Evolutionary conservation across 2,329 filamentous ascomycete genomes (phyloP).

Genomic region (Ophiocordyceps unilateralis): DNA sequence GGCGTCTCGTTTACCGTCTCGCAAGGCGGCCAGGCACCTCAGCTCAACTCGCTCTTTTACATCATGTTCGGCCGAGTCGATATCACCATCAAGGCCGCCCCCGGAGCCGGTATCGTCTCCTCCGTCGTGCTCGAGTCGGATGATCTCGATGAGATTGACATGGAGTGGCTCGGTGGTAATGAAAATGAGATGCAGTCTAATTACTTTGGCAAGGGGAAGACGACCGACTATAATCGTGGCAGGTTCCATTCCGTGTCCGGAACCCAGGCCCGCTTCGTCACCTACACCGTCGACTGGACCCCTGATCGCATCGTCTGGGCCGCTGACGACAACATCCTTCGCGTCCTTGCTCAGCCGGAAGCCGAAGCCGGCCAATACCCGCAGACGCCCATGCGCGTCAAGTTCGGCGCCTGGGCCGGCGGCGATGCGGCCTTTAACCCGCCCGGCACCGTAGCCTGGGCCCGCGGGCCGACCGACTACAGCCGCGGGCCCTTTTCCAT

Average conservation of each 20-base stretch:
- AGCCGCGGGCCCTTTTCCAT: slow-evolving; percentile 70
- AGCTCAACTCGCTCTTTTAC: slow-evolving; percentile 83
- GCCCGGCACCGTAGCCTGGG: slow-evolving; percentile 76
- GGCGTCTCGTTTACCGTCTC: slow-evolving; percentile 71
- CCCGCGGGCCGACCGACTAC: slow-evolving; percentile 74
- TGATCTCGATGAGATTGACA: slow-evolving; percentile 86
- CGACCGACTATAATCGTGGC: slow-evolving; percentile 71
- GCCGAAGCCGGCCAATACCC: slow-evolving; percentile 66
- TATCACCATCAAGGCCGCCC: slow-evolving; percentile 67
- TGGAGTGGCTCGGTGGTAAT: slow-evolving; percentile 83
- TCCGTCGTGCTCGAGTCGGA: slow-evolving; percentile 85
- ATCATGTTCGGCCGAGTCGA: slow-evolving; percentile 97
- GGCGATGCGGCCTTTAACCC: slow-evolving; percentile 62
- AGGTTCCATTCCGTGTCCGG: slow-evolving; percentile 52
- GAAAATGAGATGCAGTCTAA: slow-evolving; percentile 75
- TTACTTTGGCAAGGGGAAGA: slow-evolving; percentile 89
- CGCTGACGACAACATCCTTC: slow-evolving; percentile 60
- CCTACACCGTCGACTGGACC: slow-evolving; percentile 87
- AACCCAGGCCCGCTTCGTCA: slow-evolving; percentile 65
- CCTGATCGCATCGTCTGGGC: slow-evolving; percentile 71
- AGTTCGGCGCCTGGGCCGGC: slow-evolving; percentile 82
- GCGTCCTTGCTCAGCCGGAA: slow-evolving; percentile 52
- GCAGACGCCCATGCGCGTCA: slow-evolving; percentile 89
- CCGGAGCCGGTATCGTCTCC: slow-evolving; percentile 83
- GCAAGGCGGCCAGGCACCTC: slow-evolving; percentile 65